Conservation (phyloP, 805 yeast genomes). For the Scheffersomyces ergatensis region DNA sequence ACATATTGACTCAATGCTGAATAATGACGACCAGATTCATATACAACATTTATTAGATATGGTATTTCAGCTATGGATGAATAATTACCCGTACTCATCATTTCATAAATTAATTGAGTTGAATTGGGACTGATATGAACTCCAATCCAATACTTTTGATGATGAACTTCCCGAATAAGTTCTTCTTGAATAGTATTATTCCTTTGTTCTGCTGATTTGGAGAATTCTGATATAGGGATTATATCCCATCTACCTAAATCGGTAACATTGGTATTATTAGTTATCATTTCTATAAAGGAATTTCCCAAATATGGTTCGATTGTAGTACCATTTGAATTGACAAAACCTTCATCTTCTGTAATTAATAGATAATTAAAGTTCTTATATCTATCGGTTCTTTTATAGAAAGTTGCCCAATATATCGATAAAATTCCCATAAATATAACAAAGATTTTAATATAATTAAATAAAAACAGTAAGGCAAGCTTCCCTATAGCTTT, state of each 20-base stretch:
- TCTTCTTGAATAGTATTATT: constrained; percentile 18
- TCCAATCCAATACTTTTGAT: constrained; percentile 30
- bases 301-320: constrained; percentile 16
- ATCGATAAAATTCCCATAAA: constrained; percentile 30
- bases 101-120: constrained; percentile 19
- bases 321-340: constrained; percentile 12
- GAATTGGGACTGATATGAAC: constrained; percentile 22
- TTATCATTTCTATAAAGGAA: constrained; percentile 15
- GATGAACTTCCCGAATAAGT: constrained; percentile 19
- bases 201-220: constrained; percentile 10
- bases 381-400: constrained; percentile 20
- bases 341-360: constrained; percentile 22
- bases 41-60: constrained; percentile 16
- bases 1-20: constrained; percentile 30
- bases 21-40: constrained; percentile 28
- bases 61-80: constrained; percentile 8
- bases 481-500: background rate
- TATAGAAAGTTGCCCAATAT: constrained; percentile 35
- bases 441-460: constrained; percentile 15
- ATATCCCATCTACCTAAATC: constrained; percentile 17
- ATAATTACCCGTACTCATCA: constrained; percentile 12
- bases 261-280: constrained; percentile 6
- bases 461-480: constrained; percentile 1
- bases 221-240: constrained; percentile 11
- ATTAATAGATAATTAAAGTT: constrained; percentile 32